These are phyloP conservation scores for Aeschynomene evenia DNA, from an alignment of 306 rosid genomes.

Conservation along the genomic window DNA sequence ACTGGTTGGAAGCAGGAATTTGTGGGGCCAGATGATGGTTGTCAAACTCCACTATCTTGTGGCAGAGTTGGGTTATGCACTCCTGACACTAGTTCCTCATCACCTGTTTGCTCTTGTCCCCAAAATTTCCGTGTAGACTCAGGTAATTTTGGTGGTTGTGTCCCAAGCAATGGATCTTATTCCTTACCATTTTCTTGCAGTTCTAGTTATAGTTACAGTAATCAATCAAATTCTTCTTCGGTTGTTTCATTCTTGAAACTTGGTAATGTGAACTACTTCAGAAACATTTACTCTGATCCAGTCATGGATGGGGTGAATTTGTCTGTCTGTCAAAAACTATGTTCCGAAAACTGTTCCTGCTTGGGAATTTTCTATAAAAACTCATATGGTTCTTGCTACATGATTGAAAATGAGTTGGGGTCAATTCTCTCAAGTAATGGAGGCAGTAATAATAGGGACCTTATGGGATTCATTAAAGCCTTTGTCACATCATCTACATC, in stretches of 20 bases:
- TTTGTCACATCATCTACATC: constrained; percentile 26
- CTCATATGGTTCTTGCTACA: constrained; percentile 68
- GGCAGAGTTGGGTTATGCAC: constrained; percentile 67
- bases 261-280: constrained; percentile 62
- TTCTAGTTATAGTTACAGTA: constrained; percentile 27
- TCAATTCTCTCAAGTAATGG: constrained; percentile 45
- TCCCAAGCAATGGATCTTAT: constrained; percentile 57
- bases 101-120: constrained; percentile 74
- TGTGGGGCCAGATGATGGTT: constrained; percentile 55
- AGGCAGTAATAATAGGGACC: constrained; percentile 23
- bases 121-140: constrained; percentile 47
- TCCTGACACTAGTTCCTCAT: constrained; percentile 32
- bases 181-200: constrained; percentile 56
- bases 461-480: constrained; percentile 63
- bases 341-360: constrained; percentile 79
- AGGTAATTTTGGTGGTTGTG: constrained; percentile 49
- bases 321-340: constrained; percentile 57
- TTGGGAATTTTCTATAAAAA: constrained; percentile 61
- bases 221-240: constrained; percentile 49
- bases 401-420: constrained; percentile 61
- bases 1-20: constrained; percentile 52
- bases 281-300: constrained; percentile 48
- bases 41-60: constrained; percentile 69
- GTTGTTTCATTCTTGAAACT: constrained; percentile 52
- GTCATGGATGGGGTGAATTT: constrained; percentile 41